Base-by-base conservation (phyloP, 2,329 filamentous ascomycete species). In the Talaromyces pinophilus region DNA sequence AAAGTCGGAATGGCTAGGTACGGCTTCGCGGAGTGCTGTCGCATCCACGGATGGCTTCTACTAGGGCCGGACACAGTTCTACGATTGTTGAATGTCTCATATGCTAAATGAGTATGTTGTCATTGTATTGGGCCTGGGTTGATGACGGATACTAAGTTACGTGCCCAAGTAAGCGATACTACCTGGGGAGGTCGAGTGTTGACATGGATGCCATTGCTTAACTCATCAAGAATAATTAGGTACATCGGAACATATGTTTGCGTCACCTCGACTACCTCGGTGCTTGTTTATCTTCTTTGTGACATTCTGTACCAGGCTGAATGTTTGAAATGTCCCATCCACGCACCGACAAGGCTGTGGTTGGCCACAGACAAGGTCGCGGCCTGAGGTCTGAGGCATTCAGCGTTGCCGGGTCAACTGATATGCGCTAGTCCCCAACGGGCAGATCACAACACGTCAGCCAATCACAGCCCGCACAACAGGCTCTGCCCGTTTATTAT, bases 371-470 rank as follows among this genome's bases (percentile, higher is more conserved):
- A 22, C 52, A 5, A 38, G 35, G 33, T 50, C n/a, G 33, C 38
- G n/a, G 40, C 55, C 63, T 44, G 54, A 19, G 57, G 67, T 66
- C 71, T 77, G 69, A 76, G 73, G 75, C 74, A 61, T 8, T 28
- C 25, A 30, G 11, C 13, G 79, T 81, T 80, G 78, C 75, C 78
- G 70, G 71, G 78, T 73, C 78, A 79, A 81, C 79, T 17, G 0
- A 1, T 1, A 1, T 5, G 46, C 72, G 66, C 77, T 80, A 79
- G 19, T 71, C 77, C 72, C 46, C 59, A 73, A 70, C 30, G 44
- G 73, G 70, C 1, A 44, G 61, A 74, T 68, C 74, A 79, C 71
- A 79, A 78, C 78, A 80, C 75, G 78, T 78, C 77, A 79, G 74
- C 67, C 70, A 70, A 64, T 73, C 68, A 73, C 69, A 70, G 72